These are phyloP conservation scores for Hypoxylon cercidicola DNA, from an alignment of 495 filamentous ascomycete species.

Conservation along the genomic window DNA sequence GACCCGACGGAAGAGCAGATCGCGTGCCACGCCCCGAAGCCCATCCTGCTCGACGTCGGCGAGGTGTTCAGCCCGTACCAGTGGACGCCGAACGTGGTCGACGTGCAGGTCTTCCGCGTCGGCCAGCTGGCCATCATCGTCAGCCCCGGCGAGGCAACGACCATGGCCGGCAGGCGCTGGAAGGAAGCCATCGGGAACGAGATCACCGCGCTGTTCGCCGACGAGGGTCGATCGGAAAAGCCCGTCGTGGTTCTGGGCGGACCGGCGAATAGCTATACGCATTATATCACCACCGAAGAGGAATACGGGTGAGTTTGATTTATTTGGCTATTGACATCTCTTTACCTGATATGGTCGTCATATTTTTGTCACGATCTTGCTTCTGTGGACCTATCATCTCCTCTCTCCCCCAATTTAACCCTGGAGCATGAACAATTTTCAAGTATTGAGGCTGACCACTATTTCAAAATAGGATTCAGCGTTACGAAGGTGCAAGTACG, in stretches of 20 bases:
- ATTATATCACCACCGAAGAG: constrained; percentile 94
- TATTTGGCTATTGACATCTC: not conserved
- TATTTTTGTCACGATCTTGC: constrained; percentile 4
- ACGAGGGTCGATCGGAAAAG: constrained; percentile 48
- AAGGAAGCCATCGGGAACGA: constrained; percentile 76
- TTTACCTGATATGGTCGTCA: not conserved
- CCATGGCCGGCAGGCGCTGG: constrained; percentile 96
- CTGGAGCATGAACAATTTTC: not conserved
- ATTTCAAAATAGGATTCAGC: constrained; percentile 66
- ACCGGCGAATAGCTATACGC: constrained; percentile 94
- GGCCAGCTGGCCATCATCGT: constrained; percentile 90
- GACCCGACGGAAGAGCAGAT: constrained; percentile 75
- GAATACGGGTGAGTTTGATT: constrained; percentile 69
- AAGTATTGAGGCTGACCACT: constrained; percentile 12
- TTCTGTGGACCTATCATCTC: constrained; percentile 1
- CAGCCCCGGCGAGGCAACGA: constrained; percentile 90
- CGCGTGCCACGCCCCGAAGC: constrained; percentile 84
- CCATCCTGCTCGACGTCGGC: constrained; percentile 90
- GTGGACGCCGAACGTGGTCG: constrained; percentile 94
- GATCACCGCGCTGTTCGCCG: constrained; percentile 55
- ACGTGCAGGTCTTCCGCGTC: constrained; percentile 88
- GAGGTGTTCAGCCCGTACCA: constrained; percentile 81
- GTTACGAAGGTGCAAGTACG: constrained; percentile 96
- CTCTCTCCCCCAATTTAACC: constrained; percentile 8
- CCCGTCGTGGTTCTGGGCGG: constrained; percentile 90